Percentiles rank a stretch among this genome's conserved stretches.
These are phyloP conservation scores for Secale cereale DNA, from an alignment of 176 grass and related monocot species.

Conservation along the genomic window DNA sequence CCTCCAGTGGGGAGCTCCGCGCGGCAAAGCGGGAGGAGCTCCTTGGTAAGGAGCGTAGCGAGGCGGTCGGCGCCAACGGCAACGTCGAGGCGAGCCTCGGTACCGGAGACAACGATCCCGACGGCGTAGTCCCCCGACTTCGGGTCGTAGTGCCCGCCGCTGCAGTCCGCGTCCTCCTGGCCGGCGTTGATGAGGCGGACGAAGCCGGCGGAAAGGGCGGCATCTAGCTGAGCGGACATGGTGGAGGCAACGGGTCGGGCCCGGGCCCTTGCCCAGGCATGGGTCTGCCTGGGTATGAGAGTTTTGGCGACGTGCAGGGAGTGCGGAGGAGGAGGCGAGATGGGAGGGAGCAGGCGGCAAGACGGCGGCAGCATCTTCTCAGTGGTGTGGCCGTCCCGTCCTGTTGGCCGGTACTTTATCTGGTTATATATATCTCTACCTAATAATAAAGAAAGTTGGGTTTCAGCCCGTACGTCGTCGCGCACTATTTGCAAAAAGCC, in stretches of 20 bases:
- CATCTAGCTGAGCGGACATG: conserved; percentile 25
- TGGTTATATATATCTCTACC: no score
- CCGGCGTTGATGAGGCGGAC: conserved; percentile 17
- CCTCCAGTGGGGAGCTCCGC: conserved; percentile 15
- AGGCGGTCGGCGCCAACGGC: conserved; percentile 77
- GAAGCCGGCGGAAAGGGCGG: conserved; percentile 31
- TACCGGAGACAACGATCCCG: conserved; percentile 75
- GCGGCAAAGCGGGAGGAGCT: conserved; percentile 79
- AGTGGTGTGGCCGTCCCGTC: conserved; percentile 5
- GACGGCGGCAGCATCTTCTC: conserved; percentile 20
- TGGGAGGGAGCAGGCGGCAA: conserved; percentile 9
- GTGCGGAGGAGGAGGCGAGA: background rate
- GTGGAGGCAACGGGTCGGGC: background rate
- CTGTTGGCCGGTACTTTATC: conserved; percentile 23
- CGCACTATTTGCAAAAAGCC: no score
- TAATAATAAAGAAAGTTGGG: no score
- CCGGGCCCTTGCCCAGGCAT: background rate
- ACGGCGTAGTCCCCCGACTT: conserved; percentile 72
- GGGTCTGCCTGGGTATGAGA: background rate
- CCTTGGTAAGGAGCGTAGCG: conserved; percentile 76
- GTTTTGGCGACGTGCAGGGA: background rate
- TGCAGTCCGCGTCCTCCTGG: background rate
- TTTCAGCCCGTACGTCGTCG: no score
- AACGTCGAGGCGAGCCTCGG: conserved; percentile 74
- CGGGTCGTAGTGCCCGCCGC: conserved; percentile 51